These are phyloP conservation scores for Anthoceros angustus DNA, from an alignment of 225 moss, liverwort and hornwort species.

Conservation along the genomic window DNA sequence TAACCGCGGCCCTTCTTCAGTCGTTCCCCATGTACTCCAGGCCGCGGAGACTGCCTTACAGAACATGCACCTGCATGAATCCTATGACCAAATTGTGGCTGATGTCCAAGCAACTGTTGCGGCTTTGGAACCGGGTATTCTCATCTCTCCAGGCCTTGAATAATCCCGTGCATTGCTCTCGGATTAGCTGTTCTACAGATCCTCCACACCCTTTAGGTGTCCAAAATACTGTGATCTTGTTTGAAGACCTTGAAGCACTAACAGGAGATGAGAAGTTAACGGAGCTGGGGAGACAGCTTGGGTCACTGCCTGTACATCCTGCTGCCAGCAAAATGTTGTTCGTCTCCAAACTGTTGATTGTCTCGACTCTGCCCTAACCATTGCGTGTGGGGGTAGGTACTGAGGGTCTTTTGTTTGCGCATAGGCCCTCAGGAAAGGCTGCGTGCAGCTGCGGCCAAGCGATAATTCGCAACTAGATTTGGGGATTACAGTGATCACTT, in stretches of 20 bases:
- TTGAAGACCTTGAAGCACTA: constrained; percentile 90
- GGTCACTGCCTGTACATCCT: constrained; percentile 86
- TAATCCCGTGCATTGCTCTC: background rate
- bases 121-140: background rate
- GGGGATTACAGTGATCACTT: constrained; percentile 88
- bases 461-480: constrained; percentile 55
- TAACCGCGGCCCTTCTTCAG: background rate
- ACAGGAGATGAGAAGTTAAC: constrained; percentile 78
- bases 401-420: constrained; percentile 92
- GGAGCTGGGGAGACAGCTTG: constrained; percentile 83
- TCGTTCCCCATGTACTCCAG: background rate
- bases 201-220: constrained; percentile 75
- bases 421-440: constrained; percentile 75
- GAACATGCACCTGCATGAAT: constrained; percentile 1
- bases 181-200: constrained; percentile 20
- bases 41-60: background rate
- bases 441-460: constrained; percentile 64
- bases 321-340: constrained; percentile 98
- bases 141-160: background rate
- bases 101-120: constrained; percentile 1
- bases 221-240: constrained; percentile 51
- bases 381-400: constrained; percentile 88
- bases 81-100: background rate
- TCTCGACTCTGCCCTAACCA: constrained; percentile 78
- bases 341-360: constrained; percentile 81